phyloP scores from a whole-genome alignment of 2,329 filamentous ascomycete genomes.

The Leptographium galeiforme region DNA sequence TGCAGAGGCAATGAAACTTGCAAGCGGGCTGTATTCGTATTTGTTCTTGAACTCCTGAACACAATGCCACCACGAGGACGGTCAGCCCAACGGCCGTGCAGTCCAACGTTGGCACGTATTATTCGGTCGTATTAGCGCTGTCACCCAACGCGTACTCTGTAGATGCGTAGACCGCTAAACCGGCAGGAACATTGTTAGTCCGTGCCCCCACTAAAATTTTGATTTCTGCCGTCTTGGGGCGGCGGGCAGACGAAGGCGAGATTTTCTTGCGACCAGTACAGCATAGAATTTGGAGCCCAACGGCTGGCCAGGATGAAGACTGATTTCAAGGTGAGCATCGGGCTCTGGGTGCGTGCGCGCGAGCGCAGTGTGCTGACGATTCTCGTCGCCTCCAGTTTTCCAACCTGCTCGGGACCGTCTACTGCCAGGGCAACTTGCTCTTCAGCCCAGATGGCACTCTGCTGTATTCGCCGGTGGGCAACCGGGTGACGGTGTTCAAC shows the following conservation, averaged over 20 bases:
- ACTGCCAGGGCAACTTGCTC: constrained; percentile 92
- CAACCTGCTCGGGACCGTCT: constrained; percentile 95
- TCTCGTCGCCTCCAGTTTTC: constrained; percentile 55
- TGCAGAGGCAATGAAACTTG: too few species aligned
- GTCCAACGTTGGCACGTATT: too few species aligned
- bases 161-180: too few species aligned
- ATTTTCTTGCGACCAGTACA: constrained; percentile 5
- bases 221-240: background rate
- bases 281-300: background rate
- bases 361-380: background rate
- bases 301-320: constrained; percentile 71
- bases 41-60: too few species aligned
- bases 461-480: constrained; percentile 91
- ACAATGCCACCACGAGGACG: too few species aligned
- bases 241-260: background rate
- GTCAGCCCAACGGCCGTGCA: too few species aligned
- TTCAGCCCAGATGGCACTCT: constrained; percentile 95
- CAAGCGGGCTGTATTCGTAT: too few species aligned
- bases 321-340: constrained; percentile 68
- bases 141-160: too few species aligned
- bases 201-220: constrained; percentile 1
- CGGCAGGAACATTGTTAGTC: background rate
- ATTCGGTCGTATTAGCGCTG: too few species aligned
- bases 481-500: constrained; percentile 91
- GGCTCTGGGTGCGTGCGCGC: background rate